Conservation (phyloP, 371 early-diverging fungal genomes). For the Mucor piriformis region DNA sequence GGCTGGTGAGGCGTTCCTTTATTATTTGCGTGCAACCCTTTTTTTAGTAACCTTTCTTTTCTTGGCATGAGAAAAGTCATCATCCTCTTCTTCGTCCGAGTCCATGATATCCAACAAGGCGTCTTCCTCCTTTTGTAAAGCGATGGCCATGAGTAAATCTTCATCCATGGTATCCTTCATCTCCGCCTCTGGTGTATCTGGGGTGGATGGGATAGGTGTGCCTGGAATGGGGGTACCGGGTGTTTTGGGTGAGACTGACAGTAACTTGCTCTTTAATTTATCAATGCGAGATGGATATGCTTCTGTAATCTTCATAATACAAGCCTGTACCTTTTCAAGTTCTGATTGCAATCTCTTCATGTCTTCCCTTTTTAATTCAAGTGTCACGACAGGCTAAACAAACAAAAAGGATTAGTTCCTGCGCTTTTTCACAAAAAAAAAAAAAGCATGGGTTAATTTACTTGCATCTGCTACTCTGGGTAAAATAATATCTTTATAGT, state of each 20-base stretch:
- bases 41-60: slow-evolving; percentile 13
- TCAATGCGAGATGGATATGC: slow-evolving; percentile 37
- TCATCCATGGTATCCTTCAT: slow-evolving; percentile 7
- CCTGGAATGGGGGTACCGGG: background rate
- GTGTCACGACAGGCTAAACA: slow-evolving; percentile 35
- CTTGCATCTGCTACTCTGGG: slow-evolving; percentile 69
- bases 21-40: background rate
- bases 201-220: background rate
- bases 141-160: slow-evolving; percentile 30
- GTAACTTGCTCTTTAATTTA: slow-evolving; percentile 22
- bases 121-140: slow-evolving; percentile 33
- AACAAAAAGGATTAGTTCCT: background rate
- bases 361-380: slow-evolving; percentile 62
- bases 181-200: background rate
- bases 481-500: slow-evolving; percentile 68
- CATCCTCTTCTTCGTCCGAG: slow-evolving; percentile 2
- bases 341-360: slow-evolving; percentile 46
- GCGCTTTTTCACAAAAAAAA: background rate
- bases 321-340: slow-evolving; percentile 38
- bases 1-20: slow-evolving; percentile 5
- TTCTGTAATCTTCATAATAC: slow-evolving; percentile 29
- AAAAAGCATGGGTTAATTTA: background rate
- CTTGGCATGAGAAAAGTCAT: slow-evolving; percentile 13
- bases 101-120: background rate
- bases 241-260: background rate